A percentile compares a stretch with the other conserved stretches of the same genome.
Conservation (phyloP, 169 alveolate species). For the Plasmodium coatneyi region DNA sequence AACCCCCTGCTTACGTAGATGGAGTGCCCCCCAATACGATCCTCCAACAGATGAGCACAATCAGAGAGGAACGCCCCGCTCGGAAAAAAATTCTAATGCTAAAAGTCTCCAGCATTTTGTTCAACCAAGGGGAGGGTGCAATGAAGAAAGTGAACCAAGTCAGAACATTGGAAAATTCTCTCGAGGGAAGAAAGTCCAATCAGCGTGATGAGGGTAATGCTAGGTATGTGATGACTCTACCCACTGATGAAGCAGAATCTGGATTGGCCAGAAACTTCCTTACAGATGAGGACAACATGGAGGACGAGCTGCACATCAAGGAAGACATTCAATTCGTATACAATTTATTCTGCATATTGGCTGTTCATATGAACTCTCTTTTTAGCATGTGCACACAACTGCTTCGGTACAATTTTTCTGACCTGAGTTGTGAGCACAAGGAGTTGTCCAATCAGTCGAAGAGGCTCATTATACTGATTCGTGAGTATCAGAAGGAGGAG, state of each 20-base stretch:
- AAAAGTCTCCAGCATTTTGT: conserved; percentile 13
- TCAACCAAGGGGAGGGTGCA: neutral
- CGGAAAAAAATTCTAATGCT: conserved; percentile 19
- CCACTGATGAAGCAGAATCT: neutral
- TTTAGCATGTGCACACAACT: conserved; percentile 42
- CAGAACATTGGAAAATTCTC: neutral
- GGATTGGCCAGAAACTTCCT: neutral
- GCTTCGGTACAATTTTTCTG: conserved; percentile 9
- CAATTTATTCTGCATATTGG: conserved; percentile 11
- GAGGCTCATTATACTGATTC: conserved; percentile 7
- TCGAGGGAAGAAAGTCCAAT: neutral
- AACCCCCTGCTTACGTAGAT: neutral
- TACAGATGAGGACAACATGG: neutral
- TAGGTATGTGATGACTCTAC: neutral
- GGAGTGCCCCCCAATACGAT: neutral
- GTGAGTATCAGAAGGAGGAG: conserved; percentile 19
- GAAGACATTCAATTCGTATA: conserved; percentile 1
- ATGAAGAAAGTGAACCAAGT: neutral
- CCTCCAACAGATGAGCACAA: neutral
- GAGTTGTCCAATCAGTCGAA: neutral
- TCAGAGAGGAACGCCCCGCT: neutral
- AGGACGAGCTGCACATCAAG: neutral
- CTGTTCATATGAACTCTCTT: conserved; percentile 32
- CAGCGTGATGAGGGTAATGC: neutral
- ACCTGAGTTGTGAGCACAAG: neutral